Percentiles rank a stretch among this genome's conserved stretches.
Evolutionary conservation across 257 asterid genomes (phyloP).

Genomic region (Solanum virginianum): DNA sequence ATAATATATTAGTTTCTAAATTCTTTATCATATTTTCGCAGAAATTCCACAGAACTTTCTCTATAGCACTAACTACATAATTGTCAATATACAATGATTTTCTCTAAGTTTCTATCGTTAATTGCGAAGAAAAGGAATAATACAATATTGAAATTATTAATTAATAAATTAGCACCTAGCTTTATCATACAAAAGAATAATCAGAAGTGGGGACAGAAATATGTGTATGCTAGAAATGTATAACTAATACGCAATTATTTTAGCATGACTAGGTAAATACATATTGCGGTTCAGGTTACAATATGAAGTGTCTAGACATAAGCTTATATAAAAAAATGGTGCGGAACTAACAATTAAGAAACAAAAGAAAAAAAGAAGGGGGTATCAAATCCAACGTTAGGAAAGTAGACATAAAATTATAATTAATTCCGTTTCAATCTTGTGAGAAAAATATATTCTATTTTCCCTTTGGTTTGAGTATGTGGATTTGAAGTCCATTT

Average conservation of each 20-base stretch:
- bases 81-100: background rate
- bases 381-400: background rate
- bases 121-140: background rate
- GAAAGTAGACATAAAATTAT: background rate
- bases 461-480: too few relatives aligned
- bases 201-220: background rate
- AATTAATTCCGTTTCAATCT: background rate
- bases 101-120: background rate
- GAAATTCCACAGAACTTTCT: background rate
- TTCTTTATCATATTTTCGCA: background rate
- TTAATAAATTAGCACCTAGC: background rate
- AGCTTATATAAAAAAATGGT: background rate
- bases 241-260: background rate
- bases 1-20: background rate
- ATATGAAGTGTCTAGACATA: background rate
- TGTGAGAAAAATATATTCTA: too few relatives aligned
- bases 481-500: too few relatives aligned
- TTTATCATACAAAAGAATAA: background rate
- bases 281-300: background rate
- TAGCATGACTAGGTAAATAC: background rate
- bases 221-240: background rate
- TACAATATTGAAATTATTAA: background rate
- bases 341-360: background rate
- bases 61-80: background rate
- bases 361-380: background rate